Evolutionary conservation across 78 protist genomes (phyloP).

Genomic region (Dictyostelium purpureum): DNA sequence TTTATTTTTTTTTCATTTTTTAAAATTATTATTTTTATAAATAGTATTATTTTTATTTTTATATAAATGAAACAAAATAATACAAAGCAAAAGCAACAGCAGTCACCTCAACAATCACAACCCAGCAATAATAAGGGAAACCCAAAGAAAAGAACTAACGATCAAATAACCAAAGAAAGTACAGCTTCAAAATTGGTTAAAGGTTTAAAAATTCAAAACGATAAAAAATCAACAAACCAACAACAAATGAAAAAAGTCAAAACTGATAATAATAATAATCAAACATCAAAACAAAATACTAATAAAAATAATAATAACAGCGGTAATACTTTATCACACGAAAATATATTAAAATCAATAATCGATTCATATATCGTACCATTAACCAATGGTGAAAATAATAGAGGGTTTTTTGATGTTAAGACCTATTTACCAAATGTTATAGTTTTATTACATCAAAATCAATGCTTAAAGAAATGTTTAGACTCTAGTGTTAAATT

Average conservation of each 20-base stretch:
- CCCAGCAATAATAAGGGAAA: too few species aligned
- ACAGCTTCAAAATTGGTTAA: too few species aligned
- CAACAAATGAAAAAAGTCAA: not conserved
- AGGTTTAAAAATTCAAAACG: too few species aligned
- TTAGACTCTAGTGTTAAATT: not conserved
- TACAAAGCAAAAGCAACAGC: too few species aligned
- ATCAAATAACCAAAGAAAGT: too few species aligned
- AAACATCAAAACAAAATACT: not conserved
- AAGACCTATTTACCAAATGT: constrained; percentile 10
- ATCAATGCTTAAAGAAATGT: not conserved
- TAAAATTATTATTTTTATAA: too few species aligned
- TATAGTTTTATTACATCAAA: constrained; percentile 12
- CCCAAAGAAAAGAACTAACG: too few species aligned
- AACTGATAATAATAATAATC: not conserved
- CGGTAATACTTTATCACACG: not conserved
- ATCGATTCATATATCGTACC: constrained; percentile 30
- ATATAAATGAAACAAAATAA: too few species aligned
- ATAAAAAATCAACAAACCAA: too few species aligned
- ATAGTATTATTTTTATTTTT: too few species aligned
- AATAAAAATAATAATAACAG: not conserved
- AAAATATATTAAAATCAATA: constrained; percentile 6
- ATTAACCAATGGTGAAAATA: not conserved
- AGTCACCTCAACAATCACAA: too few species aligned
- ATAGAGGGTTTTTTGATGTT: not conserved
- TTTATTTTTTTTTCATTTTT: too few species aligned